Base-by-base conservation (phyloP, 768 basidiomycete genomes). In the Lactarius hengduanensis region DNA sequence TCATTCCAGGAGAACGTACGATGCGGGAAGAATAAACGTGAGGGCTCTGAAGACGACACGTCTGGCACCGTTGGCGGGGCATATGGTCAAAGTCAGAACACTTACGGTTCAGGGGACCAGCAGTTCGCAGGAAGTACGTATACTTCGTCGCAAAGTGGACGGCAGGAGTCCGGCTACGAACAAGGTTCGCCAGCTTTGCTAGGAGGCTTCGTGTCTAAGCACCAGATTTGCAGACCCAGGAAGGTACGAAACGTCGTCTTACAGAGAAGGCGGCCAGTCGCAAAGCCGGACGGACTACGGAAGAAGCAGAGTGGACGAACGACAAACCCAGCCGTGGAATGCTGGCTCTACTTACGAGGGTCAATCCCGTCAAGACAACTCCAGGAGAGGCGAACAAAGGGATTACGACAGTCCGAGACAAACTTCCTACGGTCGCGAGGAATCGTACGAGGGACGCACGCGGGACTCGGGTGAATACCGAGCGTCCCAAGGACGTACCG, bases 11-110 rank as follows among this genome's bases (percentile, higher is more conserved):
- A 60, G 38, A 58, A 59, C 28, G 62, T 66, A 26, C 40, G 59
- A 32, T 40, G 34, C 5, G 54, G 69, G n/a, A 67, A 45, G 60
- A 68, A 69, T 28, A 69, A 65, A 50, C 55, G 64, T 36, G 4
- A 54, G 22, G 63, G 64, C 5, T 62, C 63, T 4, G 41, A 61
- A 2, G 68, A 62, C 32, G 64, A 62, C 38, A 61, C 64, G 9
- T 41, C 64, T 22, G 64, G 34, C 30, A 57, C 58, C 22, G 54
- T 38, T 13, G 41, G 62, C 2, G 63, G 59, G 4, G n/a, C 40
- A 34, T 34, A 61, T 36, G 40, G 40, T 15, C 58, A 68, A 30
- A 38, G 38, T n/a, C 41, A 30, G 54, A 54, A 28, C 9, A 41
- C 50, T 20, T 67, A 58, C 56, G 47, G 26, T 11, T 18, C 63